Conservation (phyloP, 768 basidiomycete species). For the Sistotremastrum niveocremeum region DNA sequence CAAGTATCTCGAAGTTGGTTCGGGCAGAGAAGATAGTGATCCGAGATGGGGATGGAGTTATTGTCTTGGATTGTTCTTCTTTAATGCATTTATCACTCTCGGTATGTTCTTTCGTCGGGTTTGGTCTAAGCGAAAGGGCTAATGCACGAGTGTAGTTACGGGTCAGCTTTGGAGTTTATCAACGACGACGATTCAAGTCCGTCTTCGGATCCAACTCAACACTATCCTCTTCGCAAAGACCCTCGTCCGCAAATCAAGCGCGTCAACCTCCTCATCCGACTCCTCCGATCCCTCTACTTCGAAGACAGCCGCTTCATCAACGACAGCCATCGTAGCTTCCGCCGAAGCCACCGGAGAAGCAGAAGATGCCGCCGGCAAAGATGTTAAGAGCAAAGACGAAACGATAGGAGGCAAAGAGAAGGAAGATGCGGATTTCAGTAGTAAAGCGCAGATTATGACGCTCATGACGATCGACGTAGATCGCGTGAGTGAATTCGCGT, state of each 20-base stretch:
- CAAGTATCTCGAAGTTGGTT: constrained; percentile 50
- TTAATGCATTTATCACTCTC: no score
- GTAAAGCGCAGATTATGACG: constrained; percentile 78
- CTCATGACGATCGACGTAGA: constrained; percentile 94
- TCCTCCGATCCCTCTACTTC: constrained; percentile 29
- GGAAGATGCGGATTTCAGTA: constrained; percentile 35
- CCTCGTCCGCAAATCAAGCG: constrained; percentile 71
- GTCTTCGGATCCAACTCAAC: constrained; percentile 65
- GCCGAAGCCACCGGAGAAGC: constrained; percentile 11
- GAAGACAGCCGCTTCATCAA: constrained; percentile 4
- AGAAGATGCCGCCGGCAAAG: constrained; percentile 1
- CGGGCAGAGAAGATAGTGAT: constrained; percentile 31
- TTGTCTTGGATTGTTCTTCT: constrained; percentile 14
- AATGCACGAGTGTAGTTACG: constrained; percentile 29
- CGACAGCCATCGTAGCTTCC: constrained; percentile 6
- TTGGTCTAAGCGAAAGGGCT: neutral
- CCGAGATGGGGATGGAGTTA: constrained; percentile 66
- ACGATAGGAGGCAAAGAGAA: constrained; percentile 43
- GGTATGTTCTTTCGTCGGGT: no score
- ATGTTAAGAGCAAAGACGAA: constrained; percentile 24
- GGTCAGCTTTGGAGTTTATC: constrained; percentile 62
- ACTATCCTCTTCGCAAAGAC: constrained; percentile 80
- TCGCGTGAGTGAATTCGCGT: constrained; percentile 72
- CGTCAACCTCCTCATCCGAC: constrained; percentile 22
- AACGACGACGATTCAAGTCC: constrained; percentile 55